Conservation (phyloP, 2,329 filamentous ascomycete genomes). For the Aspergillus pseudonomiae region DNA sequence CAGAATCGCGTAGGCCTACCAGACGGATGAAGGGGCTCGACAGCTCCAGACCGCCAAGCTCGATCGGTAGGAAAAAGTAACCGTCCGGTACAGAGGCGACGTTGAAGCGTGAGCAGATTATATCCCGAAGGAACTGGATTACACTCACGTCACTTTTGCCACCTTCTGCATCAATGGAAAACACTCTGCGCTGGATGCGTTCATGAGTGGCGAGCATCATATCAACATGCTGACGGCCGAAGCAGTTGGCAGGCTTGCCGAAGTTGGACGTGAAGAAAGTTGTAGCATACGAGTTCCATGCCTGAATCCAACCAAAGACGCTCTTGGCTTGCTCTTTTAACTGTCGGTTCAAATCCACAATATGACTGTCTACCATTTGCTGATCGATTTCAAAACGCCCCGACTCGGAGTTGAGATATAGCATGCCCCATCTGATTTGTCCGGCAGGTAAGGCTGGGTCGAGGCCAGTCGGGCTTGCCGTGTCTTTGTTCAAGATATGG, state of each 20-base stretch:
- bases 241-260: slow-evolving; percentile 17
- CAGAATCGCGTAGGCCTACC: slow-evolving; percentile 10
- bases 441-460: slow-evolving; percentile 9
- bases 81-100: slow-evolving; percentile 8
- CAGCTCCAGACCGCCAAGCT: slow-evolving; percentile 17
- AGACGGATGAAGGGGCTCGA: slow-evolving; percentile 17
- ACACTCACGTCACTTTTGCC: slow-evolving; percentile 12
- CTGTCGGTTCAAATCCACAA: slow-evolving; percentile 10
- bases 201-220: slow-evolving; percentile 18
- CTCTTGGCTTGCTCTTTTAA: slow-evolving; percentile 11
- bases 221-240: slow-evolving; percentile 16
- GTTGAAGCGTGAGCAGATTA: slow-evolving; percentile 9
- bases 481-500: neutral
- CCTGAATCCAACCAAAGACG: slow-evolving; percentile 18
- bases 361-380: slow-evolving; percentile 14
- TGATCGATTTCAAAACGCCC: slow-evolving; percentile 19
- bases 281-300: slow-evolving; percentile 17
- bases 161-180: neutral
- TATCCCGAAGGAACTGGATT: slow-evolving; percentile 13
- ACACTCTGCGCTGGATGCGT: slow-evolving; percentile 15
- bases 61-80: slow-evolving; percentile 19
- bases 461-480: neutral
- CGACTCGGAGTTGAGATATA: slow-evolving; percentile 15
- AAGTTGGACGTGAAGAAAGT: slow-evolving; percentile 21
- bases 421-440: slow-evolving; percentile 18